Evolutionary conservation across 495 filamentous ascomycete species (phyloP).

Genomic region (Hypoxylon rickii): DNA sequence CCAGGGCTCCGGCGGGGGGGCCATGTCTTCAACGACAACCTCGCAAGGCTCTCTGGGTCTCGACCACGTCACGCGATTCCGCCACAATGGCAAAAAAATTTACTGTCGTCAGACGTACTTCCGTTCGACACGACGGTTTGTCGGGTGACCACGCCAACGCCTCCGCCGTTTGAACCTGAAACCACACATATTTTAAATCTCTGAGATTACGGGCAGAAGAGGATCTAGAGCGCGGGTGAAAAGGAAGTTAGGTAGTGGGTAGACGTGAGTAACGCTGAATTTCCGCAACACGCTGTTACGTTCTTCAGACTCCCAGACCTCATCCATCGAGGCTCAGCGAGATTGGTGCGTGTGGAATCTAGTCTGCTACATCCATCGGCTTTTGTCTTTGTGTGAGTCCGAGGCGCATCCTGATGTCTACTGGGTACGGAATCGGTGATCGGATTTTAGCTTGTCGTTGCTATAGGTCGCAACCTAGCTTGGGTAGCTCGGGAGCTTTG

Average conservation of each 20-base stretch:
- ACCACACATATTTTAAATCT: neutral
- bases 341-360: conserved; percentile 7
- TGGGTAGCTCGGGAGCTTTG: neutral
- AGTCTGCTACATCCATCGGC: conserved; percentile 2
- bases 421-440: conserved; percentile 16
- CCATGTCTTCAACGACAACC: conserved; percentile 15
- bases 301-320: conserved; percentile 1
- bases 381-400: too few species aligned
- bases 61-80: conserved; percentile 27
- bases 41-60: conserved; percentile 23
- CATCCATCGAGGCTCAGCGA: conserved; percentile 14
- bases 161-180: conserved; percentile 20
- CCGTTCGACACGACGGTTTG: conserved; percentile 16
- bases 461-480: conserved; percentile 5
- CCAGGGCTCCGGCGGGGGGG: too few species aligned
- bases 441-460: conserved; percentile 7
- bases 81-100: conserved; percentile 19
- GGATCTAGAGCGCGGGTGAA: conserved; percentile 11
- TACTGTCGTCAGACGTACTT: conserved; percentile 31
- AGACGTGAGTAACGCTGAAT: conserved; percentile 22
- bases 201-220: conserved; percentile 8
- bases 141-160: conserved; percentile 6
- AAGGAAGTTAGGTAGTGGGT: neutral
- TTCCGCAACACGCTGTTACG: conserved; percentile 14
- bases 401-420: conserved; percentile 18